Evolutionary conservation across 2,329 filamentous ascomycete species (phyloP), one percentile per base, ranked within the genome.

Genomic region (Hypomyces perniciosus): DNA sequence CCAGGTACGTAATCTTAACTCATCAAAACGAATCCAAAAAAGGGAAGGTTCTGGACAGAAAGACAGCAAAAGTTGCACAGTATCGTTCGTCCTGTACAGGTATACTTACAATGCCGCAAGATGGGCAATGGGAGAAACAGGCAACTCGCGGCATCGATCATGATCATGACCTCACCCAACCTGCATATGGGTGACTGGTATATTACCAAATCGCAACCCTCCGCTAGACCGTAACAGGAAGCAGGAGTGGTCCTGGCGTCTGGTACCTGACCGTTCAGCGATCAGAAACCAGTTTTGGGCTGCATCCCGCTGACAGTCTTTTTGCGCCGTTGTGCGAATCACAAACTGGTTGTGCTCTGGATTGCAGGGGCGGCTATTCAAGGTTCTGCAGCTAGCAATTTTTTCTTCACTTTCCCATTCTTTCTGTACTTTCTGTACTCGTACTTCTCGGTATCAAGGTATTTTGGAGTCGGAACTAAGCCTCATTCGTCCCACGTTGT

Each of bases 151-250:
- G 50, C 49, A 44, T 54, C 53, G 57, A 64, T 67, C 61, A 62
- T 61, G 61, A 66, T 65, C 60, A 64, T 63, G 61, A 64, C 62
- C 59, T 65, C 59, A 64, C 56, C 51, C 53, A 56, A 58, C 49
- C 50, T 57, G 50, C 57, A 58, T 61, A 61, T 56, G 51, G 3
- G 50, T 47, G 35, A 55, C 57, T 59, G 59, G 55, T 55, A 48
- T 51, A 66, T 66, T 65, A 68, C 64, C 58, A 62, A 66, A 66
- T 68, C 59, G 57, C 57, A 56, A 55, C 48, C 47, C 12, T 37
- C 8, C 31, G 44, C 65, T 66, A 66, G 59, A 31, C 64, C 60
- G 48, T 55, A 62, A 61, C 52, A 41, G 63, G 63, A 58, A 68
- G 53, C 47, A 57, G 50, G 39, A 8, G 43, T 61, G 62, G 54